These are phyloP conservation scores for Citrus trifoliata DNA, from an alignment of 345 rosid species.

Conservation along the genomic window DNA sequence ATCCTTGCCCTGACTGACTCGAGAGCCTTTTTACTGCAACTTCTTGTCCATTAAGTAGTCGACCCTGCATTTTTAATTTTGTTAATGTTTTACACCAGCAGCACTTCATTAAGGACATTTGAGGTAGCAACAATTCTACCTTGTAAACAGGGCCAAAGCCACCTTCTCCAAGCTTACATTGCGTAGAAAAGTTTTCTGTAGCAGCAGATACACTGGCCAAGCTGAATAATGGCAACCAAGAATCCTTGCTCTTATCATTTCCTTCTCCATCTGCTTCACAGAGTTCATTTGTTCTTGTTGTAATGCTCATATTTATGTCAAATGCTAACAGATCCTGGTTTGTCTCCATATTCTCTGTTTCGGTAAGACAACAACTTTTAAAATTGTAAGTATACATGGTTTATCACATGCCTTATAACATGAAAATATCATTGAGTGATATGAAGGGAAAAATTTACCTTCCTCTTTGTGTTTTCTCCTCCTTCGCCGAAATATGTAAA, in stretches of 20 bases:
- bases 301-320: conserved; percentile 10
- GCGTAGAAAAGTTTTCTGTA: too few species aligned
- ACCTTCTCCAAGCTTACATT: conserved; percentile 38
- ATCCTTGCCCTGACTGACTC: conserved; percentile 30
- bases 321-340: conserved; percentile 17
- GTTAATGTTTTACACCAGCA: too few species aligned
- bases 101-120: background rate
- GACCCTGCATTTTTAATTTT: conserved; percentile 12
- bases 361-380: background rate
- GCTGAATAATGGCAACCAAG: conserved; percentile 21
- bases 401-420: too few species aligned
- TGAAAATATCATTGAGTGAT: background rate
- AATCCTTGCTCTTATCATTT: background rate
- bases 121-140: background rate
- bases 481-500: background rate
- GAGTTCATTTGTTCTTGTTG: background rate
- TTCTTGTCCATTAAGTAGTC: conserved; percentile 22
- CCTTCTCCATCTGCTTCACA: background rate
- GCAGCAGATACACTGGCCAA: conserved; percentile 20
- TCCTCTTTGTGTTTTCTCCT: background rate
- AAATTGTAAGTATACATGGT: background rate
- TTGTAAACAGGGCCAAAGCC: conserved; percentile 38
- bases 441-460: background rate
- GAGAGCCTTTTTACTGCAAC: conserved; percentile 42
- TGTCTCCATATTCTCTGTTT: background rate